These are phyloP conservation scores for Mortierella antarctica DNA, from an alignment of 192 early-diverging fungal species.

Conservation along the genomic window DNA sequence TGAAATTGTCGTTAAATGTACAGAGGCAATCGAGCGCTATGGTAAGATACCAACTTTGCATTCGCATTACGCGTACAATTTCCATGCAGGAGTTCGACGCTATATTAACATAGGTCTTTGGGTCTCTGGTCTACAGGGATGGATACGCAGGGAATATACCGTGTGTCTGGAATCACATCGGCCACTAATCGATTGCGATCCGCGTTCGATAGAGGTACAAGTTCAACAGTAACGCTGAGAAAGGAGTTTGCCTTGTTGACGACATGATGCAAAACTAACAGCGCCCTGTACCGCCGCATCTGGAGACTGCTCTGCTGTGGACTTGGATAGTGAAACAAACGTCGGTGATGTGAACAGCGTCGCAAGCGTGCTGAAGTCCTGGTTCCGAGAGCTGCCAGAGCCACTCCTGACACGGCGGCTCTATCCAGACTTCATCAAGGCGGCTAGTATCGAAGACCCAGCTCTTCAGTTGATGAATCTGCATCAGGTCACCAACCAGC, in stretches of 20 bases:
- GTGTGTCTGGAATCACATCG: conserved; percentile 84
- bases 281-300: neutral
- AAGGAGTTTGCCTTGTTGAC: neutral
- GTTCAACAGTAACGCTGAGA: neutral
- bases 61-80: too few relatives aligned
- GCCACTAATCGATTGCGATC: conserved; percentile 78
- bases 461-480: conserved; percentile 68
- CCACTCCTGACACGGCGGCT: conserved; percentile 78
- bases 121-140: conserved; percentile 54
- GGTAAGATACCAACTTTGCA: conserved; percentile 24
- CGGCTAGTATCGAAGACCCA: conserved; percentile 77
- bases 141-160: conserved; percentile 88
- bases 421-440: conserved; percentile 77
- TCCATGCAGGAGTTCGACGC: too few relatives aligned
- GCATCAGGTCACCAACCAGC: conserved; percentile 78
- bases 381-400: conserved; percentile 95
- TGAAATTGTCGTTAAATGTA: conserved; percentile 80
- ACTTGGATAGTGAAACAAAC: conserved; percentile 70
- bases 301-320: conserved; percentile 70
- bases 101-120: neutral
- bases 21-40: conserved; percentile 84
- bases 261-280: neutral
- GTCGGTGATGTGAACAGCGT: conserved; percentile 85
- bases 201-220: conserved; percentile 78
- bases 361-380: conserved; percentile 89